A percentile compares a stretch with the other conserved stretches of the same genome.
These are phyloP conservation scores for Colletotrichum sp. DNA, from an alignment of 2,329 filamentous ascomycete genomes.

Conservation along the genomic window DNA sequence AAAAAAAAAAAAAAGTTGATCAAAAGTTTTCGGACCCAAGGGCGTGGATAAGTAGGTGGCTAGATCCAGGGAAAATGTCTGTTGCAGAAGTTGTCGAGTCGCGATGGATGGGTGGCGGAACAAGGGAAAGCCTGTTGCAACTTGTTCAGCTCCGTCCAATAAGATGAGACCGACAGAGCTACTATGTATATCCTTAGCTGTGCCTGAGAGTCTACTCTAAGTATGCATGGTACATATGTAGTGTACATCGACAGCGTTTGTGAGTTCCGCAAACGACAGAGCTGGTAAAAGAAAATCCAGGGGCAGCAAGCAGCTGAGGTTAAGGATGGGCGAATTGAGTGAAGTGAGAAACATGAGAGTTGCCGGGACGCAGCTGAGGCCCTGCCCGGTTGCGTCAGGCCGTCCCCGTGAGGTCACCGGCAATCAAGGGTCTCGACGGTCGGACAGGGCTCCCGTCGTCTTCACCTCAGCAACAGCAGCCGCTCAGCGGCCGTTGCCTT, in stretches of 20 bases:
- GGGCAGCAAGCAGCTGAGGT: neutral
- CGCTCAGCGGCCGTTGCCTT: neutral
- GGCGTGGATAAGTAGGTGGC: neutral
- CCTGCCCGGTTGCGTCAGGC: neutral
- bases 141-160: neutral
- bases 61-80: conserved; percentile 7
- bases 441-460: neutral
- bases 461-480: neutral
- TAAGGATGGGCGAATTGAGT: too few species aligned
- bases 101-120: neutral
- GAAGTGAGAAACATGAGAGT: neutral
- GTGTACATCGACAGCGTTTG: neutral
- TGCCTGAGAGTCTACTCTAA: neutral
- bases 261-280: neutral
- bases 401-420: neutral
- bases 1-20: neutral
- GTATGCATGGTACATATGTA: neutral
- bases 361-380: neutral
- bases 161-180: neutral
- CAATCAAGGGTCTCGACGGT: neutral
- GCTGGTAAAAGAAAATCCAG: neutral
- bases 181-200: neutral
- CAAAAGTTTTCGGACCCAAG: neutral
- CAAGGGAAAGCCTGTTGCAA: neutral
- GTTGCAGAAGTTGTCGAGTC: neutral